Percentiles rank a stretch among this genome's conserved stretches.
Evolutionary conservation across 176 grass and related monocot genomes (phyloP).

Genomic region (Puya raimondii): DNA sequence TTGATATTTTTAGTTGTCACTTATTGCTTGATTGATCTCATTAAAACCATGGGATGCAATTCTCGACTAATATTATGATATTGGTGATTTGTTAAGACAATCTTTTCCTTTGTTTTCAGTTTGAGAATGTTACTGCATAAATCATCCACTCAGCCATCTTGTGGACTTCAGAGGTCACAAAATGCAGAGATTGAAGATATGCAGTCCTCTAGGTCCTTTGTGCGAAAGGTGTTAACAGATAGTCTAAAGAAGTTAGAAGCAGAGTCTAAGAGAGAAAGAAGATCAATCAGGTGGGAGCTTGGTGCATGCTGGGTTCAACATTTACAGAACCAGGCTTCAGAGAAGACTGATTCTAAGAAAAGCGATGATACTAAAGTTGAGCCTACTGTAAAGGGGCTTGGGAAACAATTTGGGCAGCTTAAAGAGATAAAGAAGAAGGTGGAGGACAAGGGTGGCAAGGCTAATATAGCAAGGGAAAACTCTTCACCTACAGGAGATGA

Average conservation of each 20-base stretch:
- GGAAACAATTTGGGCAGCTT: constrained; percentile 91
- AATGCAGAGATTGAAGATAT: constrained; percentile 39
- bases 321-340: constrained; percentile 74
- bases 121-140: constrained; percentile 93
- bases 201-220: constrained; percentile 33
- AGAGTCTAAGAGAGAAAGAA: constrained; percentile 44
- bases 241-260: constrained; percentile 74
- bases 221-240: constrained; percentile 54
- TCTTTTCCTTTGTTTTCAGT: constrained; percentile 34
- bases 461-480: constrained; percentile 37
- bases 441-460: constrained; percentile 53
- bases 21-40: neutral
- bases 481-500: constrained; percentile 22
- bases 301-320: constrained; percentile 98
- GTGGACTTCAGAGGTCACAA: constrained; percentile 40
- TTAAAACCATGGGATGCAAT: neutral
- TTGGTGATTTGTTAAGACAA: constrained; percentile 17
- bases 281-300: constrained; percentile 88
- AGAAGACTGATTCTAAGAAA: constrained; percentile 70
- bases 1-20: constrained; percentile 3
- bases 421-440: constrained; percentile 94
- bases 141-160: constrained; percentile 29
- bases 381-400: constrained; percentile 82
- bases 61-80: constrained; percentile 15
- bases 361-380: constrained; percentile 52